Evolutionary conservation across 1,284 basidiomycete genomes (phyloP), one percentile per base, ranked within the genome.

Genomic region (Ceratobasidium sp.): DNA sequence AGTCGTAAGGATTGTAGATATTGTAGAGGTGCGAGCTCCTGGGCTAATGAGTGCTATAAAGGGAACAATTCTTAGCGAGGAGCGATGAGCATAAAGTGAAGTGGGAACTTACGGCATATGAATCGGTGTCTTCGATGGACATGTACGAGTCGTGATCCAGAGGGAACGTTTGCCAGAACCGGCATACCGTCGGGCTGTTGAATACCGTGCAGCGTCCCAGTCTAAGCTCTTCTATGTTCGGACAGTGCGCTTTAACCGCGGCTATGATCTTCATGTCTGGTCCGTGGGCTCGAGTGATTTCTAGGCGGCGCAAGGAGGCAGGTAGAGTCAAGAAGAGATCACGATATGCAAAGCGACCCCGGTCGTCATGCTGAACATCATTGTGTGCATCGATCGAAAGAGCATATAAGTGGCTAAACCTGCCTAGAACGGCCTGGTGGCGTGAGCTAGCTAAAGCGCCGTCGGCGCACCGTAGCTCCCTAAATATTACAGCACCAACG

Each of bases 71-170:
- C 7, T 47, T 47, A 75, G 49, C 35, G 8, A 13, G 17, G 31
- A 15, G 28, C 31, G 7, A 35, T 37, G 23, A 37, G 20, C 37
- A 31, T 6, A 20, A 53, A 17, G n/a, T 65, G 15, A 17, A 53
- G 49, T 17, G 7, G 53, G n/a, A 2, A 63, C 69, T 6, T 39
- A 74, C 69, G 11, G 58, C 69, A 28, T 74, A 74, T 17, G 58
- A 58, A 11, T 74, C 69, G 3, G 58, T 63, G 15, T 58, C 58
- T 35, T 74, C 69, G 15, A 51, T 74, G 6, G 69, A 74, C 26
- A 74, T 74, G 26, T 74, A 74, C 33, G 69, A 74, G 45, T 74
- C 69, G 31, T 74, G 69, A n/a, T 74, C 69, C 13, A 74, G 58
- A 33, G 69, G 69, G 26, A 74, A 74, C 15, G 69, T 5, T 7